A percentile compares a stretch with the other conserved stretches of the same genome.
These are phyloP conservation scores for Kuraishia hungarica DNA, from an alignment of 805 yeast genomes.

Conservation along the genomic window DNA sequence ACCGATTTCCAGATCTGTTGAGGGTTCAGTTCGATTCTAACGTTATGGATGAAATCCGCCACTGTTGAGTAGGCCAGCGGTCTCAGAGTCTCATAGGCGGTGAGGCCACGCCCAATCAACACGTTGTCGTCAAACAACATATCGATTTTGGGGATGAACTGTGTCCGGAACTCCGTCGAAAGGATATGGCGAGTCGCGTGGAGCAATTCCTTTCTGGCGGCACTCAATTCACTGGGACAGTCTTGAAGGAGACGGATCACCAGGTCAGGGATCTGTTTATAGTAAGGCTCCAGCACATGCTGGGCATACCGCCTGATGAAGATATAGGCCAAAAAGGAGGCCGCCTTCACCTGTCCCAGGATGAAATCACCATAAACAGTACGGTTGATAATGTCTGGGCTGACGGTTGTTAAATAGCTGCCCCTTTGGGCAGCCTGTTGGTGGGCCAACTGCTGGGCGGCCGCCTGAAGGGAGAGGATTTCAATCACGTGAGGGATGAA, in stretches of 20 bases:
- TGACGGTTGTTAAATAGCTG: conserved; percentile 56
- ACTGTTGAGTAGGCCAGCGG: conserved; percentile 93
- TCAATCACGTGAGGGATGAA: conserved; percentile 79
- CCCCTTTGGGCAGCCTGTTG: conserved; percentile 46
- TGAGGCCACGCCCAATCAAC: conserved; percentile 85
- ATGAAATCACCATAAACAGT: conserved; percentile 81
- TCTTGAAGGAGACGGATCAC: conserved; percentile 83
- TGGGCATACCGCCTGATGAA: conserved; percentile 78
- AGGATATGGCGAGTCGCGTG: conserved; percentile 95
- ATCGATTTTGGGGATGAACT: conserved; percentile 82
- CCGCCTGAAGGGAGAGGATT: conserved; percentile 69
- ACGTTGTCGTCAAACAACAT: conserved; percentile 79
- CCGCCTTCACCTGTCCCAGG: conserved; percentile 90
- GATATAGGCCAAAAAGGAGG: conserved; percentile 89
- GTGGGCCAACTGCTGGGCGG: conserved; percentile 67
- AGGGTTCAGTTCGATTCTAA: conserved; percentile 72
- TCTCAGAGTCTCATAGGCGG: conserved; percentile 81
- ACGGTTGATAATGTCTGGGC: conserved; percentile 69
- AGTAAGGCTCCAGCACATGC: conserved; percentile 49
- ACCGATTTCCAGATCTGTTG: conserved; percentile 86
- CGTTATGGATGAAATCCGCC: conserved; percentile 92
- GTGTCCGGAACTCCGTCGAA: conserved; percentile 75
- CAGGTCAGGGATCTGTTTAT: conserved; percentile 72
- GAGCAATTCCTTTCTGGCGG: conserved; percentile 84
- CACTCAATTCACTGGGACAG: conserved; percentile 88